Evolutionary conservation across 2,329 filamentous ascomycete genomes (phyloP).

Genomic region (Aphanoascus verrucosus): DNA sequence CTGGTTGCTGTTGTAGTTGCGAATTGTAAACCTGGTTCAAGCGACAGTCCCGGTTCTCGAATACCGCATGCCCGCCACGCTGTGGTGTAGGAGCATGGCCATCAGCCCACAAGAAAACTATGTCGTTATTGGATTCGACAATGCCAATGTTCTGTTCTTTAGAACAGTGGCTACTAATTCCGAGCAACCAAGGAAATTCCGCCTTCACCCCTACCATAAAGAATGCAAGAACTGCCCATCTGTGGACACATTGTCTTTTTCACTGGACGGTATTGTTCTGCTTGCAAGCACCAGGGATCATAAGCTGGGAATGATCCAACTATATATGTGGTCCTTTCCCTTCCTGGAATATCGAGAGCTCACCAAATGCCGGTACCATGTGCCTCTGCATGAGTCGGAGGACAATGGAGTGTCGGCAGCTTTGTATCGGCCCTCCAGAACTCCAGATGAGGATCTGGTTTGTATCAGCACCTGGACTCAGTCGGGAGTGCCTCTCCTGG

Average conservation of each 20-base stretch:
- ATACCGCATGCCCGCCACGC: constrained; percentile 32
- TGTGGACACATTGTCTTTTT: constrained; percentile 35
- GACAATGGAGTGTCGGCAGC: constrained; percentile 33
- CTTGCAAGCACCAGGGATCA: constrained; percentile 30
- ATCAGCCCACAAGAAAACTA: constrained; percentile 34
- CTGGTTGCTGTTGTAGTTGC: constrained; percentile 22
- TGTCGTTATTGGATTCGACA: constrained; percentile 35
- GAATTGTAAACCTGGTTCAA: constrained; percentile 30
- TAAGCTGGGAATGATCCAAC: constrained; percentile 31
- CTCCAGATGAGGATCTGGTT: constrained; percentile 29
- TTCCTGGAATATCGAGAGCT: constrained; percentile 31
- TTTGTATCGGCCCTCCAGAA: constrained; percentile 26
- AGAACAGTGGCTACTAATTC: constrained; percentile 23
- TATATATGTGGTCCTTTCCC: constrained; percentile 32
- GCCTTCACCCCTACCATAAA: constrained; percentile 28
- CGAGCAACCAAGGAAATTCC: constrained; percentile 31
- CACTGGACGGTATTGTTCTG: constrained; percentile 32
- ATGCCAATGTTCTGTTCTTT: constrained; percentile 33
- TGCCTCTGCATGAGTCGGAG: constrained; percentile 35
- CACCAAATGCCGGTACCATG: constrained; percentile 28
- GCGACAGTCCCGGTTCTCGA: constrained; percentile 26
- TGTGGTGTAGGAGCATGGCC: constrained; percentile 33
- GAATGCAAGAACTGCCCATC: constrained; percentile 30
- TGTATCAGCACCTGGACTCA: constrained; percentile 37
- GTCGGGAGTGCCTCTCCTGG: constrained; percentile 32